These are phyloP conservation scores for Coniochaeta pulveracea DNA, from an alignment of 2,329 filamentous ascomycete species.

Conservation along the genomic window DNA sequence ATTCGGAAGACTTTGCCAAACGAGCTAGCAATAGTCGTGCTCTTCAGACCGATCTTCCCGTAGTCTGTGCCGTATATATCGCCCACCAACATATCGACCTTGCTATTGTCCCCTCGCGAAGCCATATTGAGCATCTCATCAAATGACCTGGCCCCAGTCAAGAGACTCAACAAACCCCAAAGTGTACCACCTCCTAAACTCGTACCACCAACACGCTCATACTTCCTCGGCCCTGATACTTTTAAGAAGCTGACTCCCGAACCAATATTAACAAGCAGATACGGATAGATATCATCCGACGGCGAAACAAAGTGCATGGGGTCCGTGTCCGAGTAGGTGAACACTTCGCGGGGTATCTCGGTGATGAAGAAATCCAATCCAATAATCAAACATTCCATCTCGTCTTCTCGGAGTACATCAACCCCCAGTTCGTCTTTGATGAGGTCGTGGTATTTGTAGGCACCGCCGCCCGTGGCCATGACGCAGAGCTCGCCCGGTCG, in stretches of 20 bases:
- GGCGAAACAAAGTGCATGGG: constrained; percentile 83
- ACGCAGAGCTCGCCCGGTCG: constrained; percentile 66
- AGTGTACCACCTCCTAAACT: constrained; percentile 94
- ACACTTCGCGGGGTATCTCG: constrained; percentile 92
- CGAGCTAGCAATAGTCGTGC: constrained; percentile 86
- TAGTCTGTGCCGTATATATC: constrained; percentile 98
- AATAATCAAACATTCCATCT: constrained; percentile 98
- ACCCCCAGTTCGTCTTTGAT: constrained; percentile 76
- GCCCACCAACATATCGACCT: constrained; percentile 92
- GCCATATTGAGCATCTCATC: constrained; percentile 95
- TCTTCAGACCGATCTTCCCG: constrained; percentile 90
- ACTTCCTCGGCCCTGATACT: constrained; percentile 78
- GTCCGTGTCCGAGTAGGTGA: constrained; percentile 84
- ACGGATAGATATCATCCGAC: constrained; percentile 78
- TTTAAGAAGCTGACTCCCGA: constrained; percentile 97
- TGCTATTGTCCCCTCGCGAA: constrained; percentile 80
- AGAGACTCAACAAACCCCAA: constrained; percentile 83
- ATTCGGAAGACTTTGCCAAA: constrained; percentile 96
- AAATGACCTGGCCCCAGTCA: constrained; percentile 91
- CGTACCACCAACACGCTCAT: constrained; percentile 85
- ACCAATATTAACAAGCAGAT: constrained; percentile 95
- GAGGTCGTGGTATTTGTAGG: constrained; percentile 93
- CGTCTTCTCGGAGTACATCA: constrained; percentile 84
- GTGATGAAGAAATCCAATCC: constrained; percentile 98
- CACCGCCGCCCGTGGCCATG: constrained; percentile 92